These are phyloP conservation scores for Talaromyces liani DNA, from an alignment of 495 filamentous ascomycete genomes.

Conservation along the genomic window DNA sequence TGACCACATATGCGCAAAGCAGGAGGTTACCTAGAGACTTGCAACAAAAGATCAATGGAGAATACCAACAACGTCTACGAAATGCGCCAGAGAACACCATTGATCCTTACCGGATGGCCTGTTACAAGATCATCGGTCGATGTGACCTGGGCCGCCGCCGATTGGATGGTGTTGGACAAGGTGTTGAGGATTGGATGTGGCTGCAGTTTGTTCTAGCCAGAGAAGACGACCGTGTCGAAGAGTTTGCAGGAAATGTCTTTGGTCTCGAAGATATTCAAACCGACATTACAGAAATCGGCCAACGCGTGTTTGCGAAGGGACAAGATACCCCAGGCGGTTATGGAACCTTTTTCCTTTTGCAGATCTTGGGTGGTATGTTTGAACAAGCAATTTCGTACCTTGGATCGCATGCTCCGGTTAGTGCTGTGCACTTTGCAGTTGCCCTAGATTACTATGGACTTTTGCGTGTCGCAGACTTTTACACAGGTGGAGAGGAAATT, in stretches of 20 bases:
- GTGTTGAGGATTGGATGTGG: conserved; percentile 95
- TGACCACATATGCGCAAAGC: conserved; percentile 67
- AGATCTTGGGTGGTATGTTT: conserved; percentile 87
- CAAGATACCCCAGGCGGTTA: conserved; percentile 66
- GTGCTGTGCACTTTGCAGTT: conserved; percentile 92
- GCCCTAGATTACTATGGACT: conserved; percentile 87
- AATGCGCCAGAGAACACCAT: conserved; percentile 80
- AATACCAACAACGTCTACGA: conserved; percentile 76
- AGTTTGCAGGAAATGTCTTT: conserved; percentile 81
- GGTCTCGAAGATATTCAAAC: conserved; percentile 78
- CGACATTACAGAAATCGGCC: conserved; percentile 80
- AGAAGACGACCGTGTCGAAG: conserved; percentile 74
- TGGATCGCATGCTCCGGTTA: conserved; percentile 79
- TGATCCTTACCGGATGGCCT: conserved; percentile 93
- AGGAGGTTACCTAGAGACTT: conserved; percentile 66
- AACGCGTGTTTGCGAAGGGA: conserved; percentile 73
- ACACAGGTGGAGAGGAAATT: conserved; percentile 61
- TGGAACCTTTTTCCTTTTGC: conserved; percentile 86
- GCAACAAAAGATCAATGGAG: conserved; percentile 77
- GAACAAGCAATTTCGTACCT: conserved; percentile 89
- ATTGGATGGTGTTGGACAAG: conserved; percentile 71
- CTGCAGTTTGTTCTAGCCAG: conserved; percentile 87
- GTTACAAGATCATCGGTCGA: conserved; percentile 94
- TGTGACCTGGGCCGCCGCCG: conserved; percentile 78
- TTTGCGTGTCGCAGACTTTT: conserved; percentile 71